Evolutionary conservation across 2,329 filamentous ascomycete genomes (phyloP), one percentile per base, ranked within the genome.

Genomic region (Juglanconis oblonga): DNA sequence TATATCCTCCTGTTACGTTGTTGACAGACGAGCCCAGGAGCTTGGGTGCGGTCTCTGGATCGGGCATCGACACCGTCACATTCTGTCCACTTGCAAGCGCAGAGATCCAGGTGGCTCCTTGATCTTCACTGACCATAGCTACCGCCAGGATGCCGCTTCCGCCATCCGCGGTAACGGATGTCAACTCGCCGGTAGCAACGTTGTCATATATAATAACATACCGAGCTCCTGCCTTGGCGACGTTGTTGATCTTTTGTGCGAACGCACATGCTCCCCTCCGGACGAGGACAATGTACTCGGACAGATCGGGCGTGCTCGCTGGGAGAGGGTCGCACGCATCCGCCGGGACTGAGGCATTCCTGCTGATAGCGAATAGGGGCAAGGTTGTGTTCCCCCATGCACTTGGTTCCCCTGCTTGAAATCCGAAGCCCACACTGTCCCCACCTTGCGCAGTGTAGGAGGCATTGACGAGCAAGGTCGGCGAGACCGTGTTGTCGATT

Each of bases 171-270:
- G 76, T 70, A 10, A 76, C 73, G 7, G 67, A 62, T 4, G 68
- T 64, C 29, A 49, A 14, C 3, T 77, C 72, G 13, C 72, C 74
- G 6, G 65, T 63, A 4, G 60, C 36, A 3, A 70, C 71, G 63
- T 82, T 84, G 76, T 87, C 87, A 72, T 87, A 88, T 66, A 86
- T 74, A 64, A 89, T 71, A 57, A 89, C 71, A 64, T 87, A 86
- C 67, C 81, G 79, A 53, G 84, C 86, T 10, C 86, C 86, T 52
- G 77, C 77, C 6, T 75, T 77, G 2, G 74, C 79, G 4, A 81
- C 81, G 60, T 85, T 82, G 45, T 73, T 67, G 2, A 78, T 79
- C 73, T 88, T 87, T 11, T 76, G 66, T 2, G 75, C 73, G 61
- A 86, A 87, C 0, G 77, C 77, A 69, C 86, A 88, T 8, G 72